Percentiles rank a stretch among this genome's conserved stretches.
phyloP scores from a whole-genome alignment of 345 rosid species.

The Turritis glabra region DNA sequence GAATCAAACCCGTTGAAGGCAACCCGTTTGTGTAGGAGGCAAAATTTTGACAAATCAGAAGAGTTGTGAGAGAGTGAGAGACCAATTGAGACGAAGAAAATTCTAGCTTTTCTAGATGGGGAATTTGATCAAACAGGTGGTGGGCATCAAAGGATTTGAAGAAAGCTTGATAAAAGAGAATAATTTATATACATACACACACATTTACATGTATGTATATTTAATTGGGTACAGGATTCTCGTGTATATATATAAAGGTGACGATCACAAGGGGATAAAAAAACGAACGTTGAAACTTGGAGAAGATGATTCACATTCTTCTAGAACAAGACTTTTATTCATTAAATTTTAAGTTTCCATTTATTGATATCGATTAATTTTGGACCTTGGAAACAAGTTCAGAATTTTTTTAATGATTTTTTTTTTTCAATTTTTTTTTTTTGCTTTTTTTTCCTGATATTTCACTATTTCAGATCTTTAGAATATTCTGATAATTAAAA shows the following conservation, averaged over 20 bases:
- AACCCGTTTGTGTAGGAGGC: constrained; percentile 48
- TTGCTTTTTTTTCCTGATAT: background rate
- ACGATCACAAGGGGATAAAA: background rate
- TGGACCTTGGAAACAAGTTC: constrained; percentile 28
- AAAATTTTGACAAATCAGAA: constrained; percentile 2
- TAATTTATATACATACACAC: constrained; percentile 16
- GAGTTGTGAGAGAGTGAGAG: constrained; percentile 17
- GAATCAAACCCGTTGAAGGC: constrained; percentile 40
- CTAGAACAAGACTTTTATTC: background rate
- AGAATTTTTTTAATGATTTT: background rate
- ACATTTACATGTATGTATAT: constrained; percentile 21
- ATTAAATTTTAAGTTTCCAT: constrained; percentile 8
- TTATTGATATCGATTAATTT: background rate
- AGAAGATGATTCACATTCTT: constrained; percentile 33
- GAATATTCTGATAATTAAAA: background rate
- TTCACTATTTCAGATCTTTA: background rate
- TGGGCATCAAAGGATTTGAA: constrained; percentile 14
- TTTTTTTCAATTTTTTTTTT: background rate
- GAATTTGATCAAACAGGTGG: constrained; percentile 38
- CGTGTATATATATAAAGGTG: constrained; percentile 1
- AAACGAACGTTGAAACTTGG: constrained; percentile 29
- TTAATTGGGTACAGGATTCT: background rate
- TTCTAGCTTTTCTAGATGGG: constrained; percentile 6
- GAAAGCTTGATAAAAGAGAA: background rate
- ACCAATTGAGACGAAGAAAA: constrained; percentile 10